Evolutionary conservation across 73 alveolate species (phyloP).

Genomic region (Stentor coeruleus): DNA sequence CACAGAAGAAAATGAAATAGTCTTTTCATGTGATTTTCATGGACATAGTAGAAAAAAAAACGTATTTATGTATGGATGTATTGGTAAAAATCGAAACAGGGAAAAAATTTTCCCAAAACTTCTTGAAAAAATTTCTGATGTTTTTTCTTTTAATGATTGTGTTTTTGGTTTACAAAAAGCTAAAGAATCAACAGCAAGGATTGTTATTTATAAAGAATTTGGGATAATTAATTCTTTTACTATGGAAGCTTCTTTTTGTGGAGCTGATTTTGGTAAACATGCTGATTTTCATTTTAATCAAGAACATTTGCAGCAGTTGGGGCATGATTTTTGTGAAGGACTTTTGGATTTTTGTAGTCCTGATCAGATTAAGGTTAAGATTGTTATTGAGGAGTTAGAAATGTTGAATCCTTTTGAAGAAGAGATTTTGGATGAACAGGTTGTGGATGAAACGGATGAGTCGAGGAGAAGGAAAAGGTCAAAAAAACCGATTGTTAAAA

Average conservation of each 20-base stretch:
- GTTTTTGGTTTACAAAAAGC: conserved; percentile 82
- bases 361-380: conserved; percentile 80
- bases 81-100: conserved; percentile 85
- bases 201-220: conserved; percentile 84
- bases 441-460: background rate
- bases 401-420: conserved; percentile 48
- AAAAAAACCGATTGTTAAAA: conserved; percentile 12
- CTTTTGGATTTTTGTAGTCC: conserved; percentile 93
- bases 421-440: conserved; percentile 32
- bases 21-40: conserved; percentile 96
- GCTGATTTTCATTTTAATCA: conserved; percentile 94
- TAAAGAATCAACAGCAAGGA: conserved; percentile 93
- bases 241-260: conserved; percentile 92
- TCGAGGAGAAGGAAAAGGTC: conserved; percentile 2
- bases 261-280: conserved; percentile 90
- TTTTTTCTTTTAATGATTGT: conserved; percentile 85
- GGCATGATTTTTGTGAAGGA: conserved; percentile 87
- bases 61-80: conserved; percentile 91
- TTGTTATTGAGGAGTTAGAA: conserved; percentile 78
- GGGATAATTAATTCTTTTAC: conserved; percentile 84
- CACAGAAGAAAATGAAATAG: conserved; percentile 91
- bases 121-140: conserved; percentile 77
- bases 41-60: conserved; percentile 99
- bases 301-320: conserved; percentile 80
- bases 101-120: conserved; percentile 88